Evolutionary conservation across 2,329 filamentous ascomycete species (phyloP).

Genomic region (Lachnellula suecica): DNA sequence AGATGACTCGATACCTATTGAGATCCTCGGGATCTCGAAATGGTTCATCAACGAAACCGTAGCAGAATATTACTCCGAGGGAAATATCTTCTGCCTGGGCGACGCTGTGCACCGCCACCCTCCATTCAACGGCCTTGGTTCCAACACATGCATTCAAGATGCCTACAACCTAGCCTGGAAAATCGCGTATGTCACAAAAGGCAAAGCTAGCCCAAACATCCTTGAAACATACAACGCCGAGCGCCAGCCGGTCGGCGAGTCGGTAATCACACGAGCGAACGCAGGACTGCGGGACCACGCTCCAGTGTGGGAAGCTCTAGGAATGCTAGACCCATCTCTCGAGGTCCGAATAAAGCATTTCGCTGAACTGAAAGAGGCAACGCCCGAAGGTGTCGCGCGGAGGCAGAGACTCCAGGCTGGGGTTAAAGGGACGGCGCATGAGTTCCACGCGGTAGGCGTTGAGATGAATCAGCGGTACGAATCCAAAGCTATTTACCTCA

Average conservation of each 20-base stretch:
- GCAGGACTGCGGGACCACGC: slow-evolving; percentile 53
- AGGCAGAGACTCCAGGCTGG: slow-evolving; percentile 40
- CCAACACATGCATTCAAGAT: slow-evolving; percentile 59
- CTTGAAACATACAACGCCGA: slow-evolving; percentile 45
- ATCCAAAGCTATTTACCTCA: slow-evolving; percentile 43
- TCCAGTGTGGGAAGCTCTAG: slow-evolving; percentile 45
- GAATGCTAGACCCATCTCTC: slow-evolving; percentile 39
- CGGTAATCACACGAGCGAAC: slow-evolving; percentile 54
- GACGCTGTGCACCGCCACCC: slow-evolving; percentile 60
- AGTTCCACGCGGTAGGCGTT: slow-evolving; percentile 55
- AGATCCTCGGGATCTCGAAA: slow-evolving; percentile 53
- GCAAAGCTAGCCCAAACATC: slow-evolving; percentile 37
- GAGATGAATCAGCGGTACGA: slow-evolving; percentile 60
- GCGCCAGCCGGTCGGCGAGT: slow-evolving; percentile 48
- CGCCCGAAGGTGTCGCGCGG: slow-evolving; percentile 37
- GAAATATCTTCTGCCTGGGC: slow-evolving; percentile 49
- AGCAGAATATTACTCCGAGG: slow-evolving; percentile 49
- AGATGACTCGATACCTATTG: slow-evolving; percentile 48
- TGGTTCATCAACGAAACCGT: slow-evolving; percentile 64
- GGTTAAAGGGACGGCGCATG: slow-evolving; percentile 43
- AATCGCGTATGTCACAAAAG: slow-evolving; percentile 45
- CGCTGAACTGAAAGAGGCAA: slow-evolving; percentile 41
- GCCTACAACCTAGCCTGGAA: slow-evolving; percentile 58
- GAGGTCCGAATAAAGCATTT: slow-evolving; percentile 39
- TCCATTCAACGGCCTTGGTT: slow-evolving; percentile 55